Evolutionary conservation across 805 yeast species (phyloP).

Genomic region (Candida montana): DNA sequence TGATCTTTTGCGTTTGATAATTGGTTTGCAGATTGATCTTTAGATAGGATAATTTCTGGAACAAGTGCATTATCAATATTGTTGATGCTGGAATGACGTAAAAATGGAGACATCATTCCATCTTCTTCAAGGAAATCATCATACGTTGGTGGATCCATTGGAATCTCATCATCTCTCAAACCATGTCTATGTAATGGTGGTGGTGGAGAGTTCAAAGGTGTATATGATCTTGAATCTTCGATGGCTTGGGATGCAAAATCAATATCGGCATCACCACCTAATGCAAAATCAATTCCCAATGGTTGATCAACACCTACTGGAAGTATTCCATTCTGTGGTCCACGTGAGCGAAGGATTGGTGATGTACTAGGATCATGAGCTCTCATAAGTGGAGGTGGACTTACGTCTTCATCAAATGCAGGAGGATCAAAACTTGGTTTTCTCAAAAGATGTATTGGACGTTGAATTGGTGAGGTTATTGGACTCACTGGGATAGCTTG

Average conservation of each 20-base stretch:
- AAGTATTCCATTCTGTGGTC: background rate
- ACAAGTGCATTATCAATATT: background rate
- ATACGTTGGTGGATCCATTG: constrained; percentile 32
- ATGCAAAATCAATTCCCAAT: constrained; percentile 3
- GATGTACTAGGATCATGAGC: background rate
- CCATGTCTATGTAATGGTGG: constrained; percentile 4
- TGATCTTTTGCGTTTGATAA: background rate
- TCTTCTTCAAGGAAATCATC: constrained; percentile 23
- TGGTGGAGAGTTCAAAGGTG: constrained; percentile 8
- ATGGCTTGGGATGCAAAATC: background rate
- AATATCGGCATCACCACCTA: background rate
- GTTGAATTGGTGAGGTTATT: constrained; percentile 35
- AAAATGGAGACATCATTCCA: constrained; percentile 8
- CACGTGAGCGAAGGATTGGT: background rate
- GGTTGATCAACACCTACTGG: background rate
- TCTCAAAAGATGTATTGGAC: constrained; percentile 52
- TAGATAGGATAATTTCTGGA: constrained; percentile 2
- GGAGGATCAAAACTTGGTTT: constrained; percentile 60
- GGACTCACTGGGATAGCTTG: constrained; percentile 63
- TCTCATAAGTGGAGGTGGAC: constrained; percentile 30
- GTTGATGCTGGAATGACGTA: background rate
- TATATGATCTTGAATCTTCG: background rate
- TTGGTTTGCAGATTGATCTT: background rate
- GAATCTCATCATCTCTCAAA: constrained; percentile 12
- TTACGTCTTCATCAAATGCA: constrained; percentile 45